phyloP scores from a whole-genome alignment of 768 basidiomycete species.

The Galerina sulciceps region DNA sequence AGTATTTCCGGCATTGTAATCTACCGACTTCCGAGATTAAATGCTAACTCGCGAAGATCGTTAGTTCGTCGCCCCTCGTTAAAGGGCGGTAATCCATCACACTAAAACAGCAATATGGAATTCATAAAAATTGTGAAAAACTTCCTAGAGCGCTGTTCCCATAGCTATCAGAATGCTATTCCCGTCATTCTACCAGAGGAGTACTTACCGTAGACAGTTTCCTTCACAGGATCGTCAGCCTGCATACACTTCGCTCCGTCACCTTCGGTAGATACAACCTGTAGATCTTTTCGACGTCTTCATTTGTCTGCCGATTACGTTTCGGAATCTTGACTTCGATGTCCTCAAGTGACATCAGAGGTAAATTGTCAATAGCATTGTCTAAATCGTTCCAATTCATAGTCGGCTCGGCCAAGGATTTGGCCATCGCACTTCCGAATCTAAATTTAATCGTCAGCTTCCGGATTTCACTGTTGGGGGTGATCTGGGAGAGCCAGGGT shows the following conservation, averaged over 20 bases:
- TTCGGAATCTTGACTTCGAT: background rate
- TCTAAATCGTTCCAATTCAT: background rate
- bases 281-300: background rate
- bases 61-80: no score
- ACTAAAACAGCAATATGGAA: no score
- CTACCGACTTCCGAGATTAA: no score
- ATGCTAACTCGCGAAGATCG: no score
- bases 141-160: no score
- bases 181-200: background rate
- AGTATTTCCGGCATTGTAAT: no score
- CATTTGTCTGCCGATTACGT: background rate
- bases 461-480: background rate
- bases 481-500: background rate
- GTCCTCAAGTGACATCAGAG: background rate
- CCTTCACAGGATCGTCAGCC: constrained; percentile 1
- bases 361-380: background rate
- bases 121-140: no score
- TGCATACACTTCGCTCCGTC: background rate
- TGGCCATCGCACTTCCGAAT: background rate
- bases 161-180: background rate
- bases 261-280: background rate
- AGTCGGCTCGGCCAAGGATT: background rate
- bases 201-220: background rate
- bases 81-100: no score
- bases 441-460: background rate